These are phyloP conservation scores for Lentithecium fluviatile DNA, from an alignment of 495 filamentous ascomycete species.

Conservation along the genomic window DNA sequence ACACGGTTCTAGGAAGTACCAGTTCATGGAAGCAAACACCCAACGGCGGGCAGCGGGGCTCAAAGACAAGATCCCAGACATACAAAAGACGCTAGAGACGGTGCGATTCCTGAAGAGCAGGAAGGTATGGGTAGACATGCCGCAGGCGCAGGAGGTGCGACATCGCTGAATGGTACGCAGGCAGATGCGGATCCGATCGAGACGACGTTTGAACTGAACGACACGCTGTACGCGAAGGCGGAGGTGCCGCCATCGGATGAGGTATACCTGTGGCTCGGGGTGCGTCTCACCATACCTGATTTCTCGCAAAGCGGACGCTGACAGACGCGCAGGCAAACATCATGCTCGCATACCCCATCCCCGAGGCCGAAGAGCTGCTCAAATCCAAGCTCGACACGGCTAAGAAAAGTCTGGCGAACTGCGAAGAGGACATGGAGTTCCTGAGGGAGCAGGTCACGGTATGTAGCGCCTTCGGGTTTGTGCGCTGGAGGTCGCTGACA, in stretches of 20 bases:
- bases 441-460: slow-evolving; percentile 95
- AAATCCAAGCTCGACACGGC: slow-evolving; percentile 76
- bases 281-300: slow-evolving; percentile 42
- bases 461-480: slow-evolving; percentile 46
- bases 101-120: slow-evolving; percentile 76
- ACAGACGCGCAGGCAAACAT: slow-evolving; percentile 73
- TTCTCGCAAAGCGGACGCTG: not conserved
- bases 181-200: slow-evolving; percentile 65
- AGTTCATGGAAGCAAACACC: slow-evolving; percentile 97
- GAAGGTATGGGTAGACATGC: slow-evolving; percentile 50
- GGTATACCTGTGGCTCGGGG: slow-evolving; percentile 94
- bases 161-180: slow-evolving; percentile 27
- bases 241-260: slow-evolving; percentile 78
- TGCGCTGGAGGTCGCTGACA: slow-evolving; percentile 98
- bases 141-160: not conserved
- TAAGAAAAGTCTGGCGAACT: slow-evolving; percentile 72
- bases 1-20: slow-evolving; percentile 71
- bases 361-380: slow-evolving; percentile 79
- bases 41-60: slow-evolving; percentile 77
- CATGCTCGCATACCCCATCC: slow-evolving; percentile 91
- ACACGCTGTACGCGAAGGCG: slow-evolving; percentile 91
- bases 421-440: slow-evolving; percentile 96
- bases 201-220: slow-evolving; percentile 93
- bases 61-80: slow-evolving; percentile 94
- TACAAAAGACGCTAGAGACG: slow-evolving; percentile 94